Conservation (phyloP, 768 basidiomycete species). For the Galerina sulciceps region DNA sequence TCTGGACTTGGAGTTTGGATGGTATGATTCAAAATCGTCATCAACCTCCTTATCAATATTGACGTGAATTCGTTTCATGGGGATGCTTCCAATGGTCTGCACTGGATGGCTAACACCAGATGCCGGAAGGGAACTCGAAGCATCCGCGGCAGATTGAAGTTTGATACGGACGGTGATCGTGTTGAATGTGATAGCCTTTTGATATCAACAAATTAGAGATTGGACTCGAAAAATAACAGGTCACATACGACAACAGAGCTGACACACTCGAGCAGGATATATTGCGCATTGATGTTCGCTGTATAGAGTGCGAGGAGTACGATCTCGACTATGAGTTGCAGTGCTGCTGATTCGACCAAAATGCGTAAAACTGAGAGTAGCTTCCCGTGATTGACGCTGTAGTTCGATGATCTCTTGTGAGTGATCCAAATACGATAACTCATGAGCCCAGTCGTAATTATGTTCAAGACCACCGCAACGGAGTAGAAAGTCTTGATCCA, state of each 20-base stretch:
- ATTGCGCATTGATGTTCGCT: not conserved
- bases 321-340: not conserved
- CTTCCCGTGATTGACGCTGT: not conserved
- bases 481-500: slow-evolving; percentile 7
- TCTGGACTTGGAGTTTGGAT: too few relatives aligned
- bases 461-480: not conserved
- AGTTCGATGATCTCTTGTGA: not conserved
- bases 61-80: slow-evolving; percentile 4
- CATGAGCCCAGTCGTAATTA: not conserved
- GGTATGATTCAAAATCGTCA: not conserved
- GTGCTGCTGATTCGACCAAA: not conserved
- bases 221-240: not conserved
- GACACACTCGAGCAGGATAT: not conserved
- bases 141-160: not conserved
- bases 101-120: not conserved
- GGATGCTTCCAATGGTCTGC: slow-evolving; percentile 5
- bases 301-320: not conserved
- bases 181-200: slow-evolving; percentile 4
- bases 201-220: not conserved
- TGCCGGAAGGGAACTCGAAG: not conserved
- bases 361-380: not conserved
- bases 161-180: slow-evolving; percentile 6
- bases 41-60: not conserved
- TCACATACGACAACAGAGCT: not conserved
- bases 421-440: not conserved